Evolutionary conservation across 139 green algal species (phyloP).

Genomic region (Coelastrella sp.): DNA sequence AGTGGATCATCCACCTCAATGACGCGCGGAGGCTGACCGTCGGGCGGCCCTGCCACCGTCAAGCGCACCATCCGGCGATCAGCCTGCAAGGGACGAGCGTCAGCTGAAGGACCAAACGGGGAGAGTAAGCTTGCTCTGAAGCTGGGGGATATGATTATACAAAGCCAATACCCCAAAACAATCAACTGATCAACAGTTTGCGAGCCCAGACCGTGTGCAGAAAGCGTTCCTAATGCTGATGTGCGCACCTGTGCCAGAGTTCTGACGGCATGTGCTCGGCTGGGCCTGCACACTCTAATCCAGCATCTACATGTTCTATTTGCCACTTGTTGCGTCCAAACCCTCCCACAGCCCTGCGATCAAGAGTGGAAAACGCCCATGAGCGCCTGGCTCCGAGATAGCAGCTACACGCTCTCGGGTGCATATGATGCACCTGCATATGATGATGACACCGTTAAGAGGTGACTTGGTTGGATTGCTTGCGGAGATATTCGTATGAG

Average conservation of each 20-base stretch:
- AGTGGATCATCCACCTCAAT: conserved; percentile 42
- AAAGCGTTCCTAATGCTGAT: background rate
- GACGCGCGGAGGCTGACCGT: conserved; percentile 14
- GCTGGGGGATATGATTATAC: background rate
- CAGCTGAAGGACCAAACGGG: background rate
- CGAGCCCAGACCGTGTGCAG: background rate
- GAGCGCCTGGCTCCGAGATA: background rate
- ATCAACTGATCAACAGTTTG: background rate
- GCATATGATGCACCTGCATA: background rate
- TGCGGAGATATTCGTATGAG: background rate
- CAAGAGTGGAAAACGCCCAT: background rate
- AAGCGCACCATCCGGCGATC: conserved; percentile 25
- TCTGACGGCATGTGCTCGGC: background rate
- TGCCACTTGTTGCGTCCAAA: background rate
- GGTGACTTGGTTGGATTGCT: background rate
- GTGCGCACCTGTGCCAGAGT: conserved; percentile 21
- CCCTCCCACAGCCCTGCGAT: background rate
- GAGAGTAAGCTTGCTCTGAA: background rate
- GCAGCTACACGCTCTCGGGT: background rate
- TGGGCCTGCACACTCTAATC: background rate
- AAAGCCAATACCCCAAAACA: background rate
- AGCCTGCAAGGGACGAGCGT: conserved; percentile 4
- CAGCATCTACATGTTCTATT: background rate
- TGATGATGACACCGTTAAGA: background rate
- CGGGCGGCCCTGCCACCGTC: conserved; percentile 33